These are phyloP conservation scores for Limonium bicolor DNA, from an alignment of 148 eudicot genomes.

Conservation along the genomic window DNA sequence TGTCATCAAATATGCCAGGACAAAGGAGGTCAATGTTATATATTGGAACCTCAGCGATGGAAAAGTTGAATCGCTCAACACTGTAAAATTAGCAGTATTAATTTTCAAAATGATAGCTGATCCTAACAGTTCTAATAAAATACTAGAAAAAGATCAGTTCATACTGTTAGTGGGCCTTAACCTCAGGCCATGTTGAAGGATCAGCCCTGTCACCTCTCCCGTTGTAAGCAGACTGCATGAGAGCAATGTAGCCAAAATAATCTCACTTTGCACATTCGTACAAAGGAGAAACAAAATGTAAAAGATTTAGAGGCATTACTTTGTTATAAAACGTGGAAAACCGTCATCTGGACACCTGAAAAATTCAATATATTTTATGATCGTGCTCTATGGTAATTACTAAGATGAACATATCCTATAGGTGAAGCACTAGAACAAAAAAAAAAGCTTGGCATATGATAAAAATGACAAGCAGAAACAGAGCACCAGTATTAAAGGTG, in stretches of 20 bases:
- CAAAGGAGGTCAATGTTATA: too few species aligned
- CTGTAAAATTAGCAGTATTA: too few species aligned
- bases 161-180: slow-evolving; percentile 89
- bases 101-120: too few species aligned
- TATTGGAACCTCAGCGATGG: too few species aligned
- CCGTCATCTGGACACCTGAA: slow-evolving; percentile 83
- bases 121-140: too few species aligned
- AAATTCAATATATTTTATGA: neutral
- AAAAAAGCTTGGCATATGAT: neutral
- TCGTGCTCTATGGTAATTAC: slow-evolving; percentile 5
- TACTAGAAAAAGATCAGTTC: too few species aligned
- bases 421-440: neutral
- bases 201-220: slow-evolving; percentile 92
- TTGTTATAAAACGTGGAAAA: slow-evolving; percentile 87
- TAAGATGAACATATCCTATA: too few species aligned
- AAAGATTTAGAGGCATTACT: slow-evolving; percentile 31
- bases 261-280: too few species aligned
- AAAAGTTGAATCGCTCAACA: too few species aligned
- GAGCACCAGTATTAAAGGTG: neutral
- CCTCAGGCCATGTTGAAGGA: slow-evolving; percentile 87
- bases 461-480: neutral
- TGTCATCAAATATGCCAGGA: too few species aligned
- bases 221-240: slow-evolving; percentile 58
- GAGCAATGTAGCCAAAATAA: too few species aligned
- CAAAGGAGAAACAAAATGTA: slow-evolving; percentile 7